Percentiles rank a stretch among this genome's conserved stretches.
phyloP scores from a whole-genome alignment of 1,284 basidiomycete genomes.

The Sanghuangporus sanghuang region DNA sequence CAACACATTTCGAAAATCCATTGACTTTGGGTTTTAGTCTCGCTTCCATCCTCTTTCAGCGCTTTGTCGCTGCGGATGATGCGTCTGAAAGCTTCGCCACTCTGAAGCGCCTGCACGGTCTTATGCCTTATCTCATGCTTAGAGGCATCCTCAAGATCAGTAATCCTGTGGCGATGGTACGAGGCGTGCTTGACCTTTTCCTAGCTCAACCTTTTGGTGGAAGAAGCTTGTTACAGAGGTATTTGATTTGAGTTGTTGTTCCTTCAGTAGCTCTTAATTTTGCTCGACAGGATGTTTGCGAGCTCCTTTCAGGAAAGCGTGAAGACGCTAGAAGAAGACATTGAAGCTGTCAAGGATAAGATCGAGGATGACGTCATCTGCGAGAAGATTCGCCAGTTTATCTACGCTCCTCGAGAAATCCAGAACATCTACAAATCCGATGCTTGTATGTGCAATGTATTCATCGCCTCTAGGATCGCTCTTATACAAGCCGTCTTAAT shows the following conservation, averaged over 20 bases:
- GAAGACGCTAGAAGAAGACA: conserved; percentile 78
- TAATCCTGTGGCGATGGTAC: conserved; percentile 96
- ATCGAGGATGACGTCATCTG: conserved; percentile 85
- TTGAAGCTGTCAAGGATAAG: conserved; percentile 81
- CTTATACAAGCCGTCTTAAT: background rate
- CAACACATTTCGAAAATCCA: conserved; percentile 22
- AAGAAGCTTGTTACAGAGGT: conserved; percentile 85
- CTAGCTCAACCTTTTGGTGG: conserved; percentile 97
- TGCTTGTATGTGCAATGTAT: conserved; percentile 46
- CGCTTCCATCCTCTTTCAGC: conserved; percentile 94
- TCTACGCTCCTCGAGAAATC: conserved; percentile 83
- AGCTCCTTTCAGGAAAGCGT: conserved; percentile 89
- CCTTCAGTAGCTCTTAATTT: conserved; percentile 1
- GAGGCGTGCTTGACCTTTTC: conserved; percentile 90
- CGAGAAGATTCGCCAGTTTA: conserved; percentile 83
- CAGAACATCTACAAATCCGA: conserved; percentile 79
- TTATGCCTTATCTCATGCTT: conserved; percentile 98
- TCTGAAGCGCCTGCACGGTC: conserved; percentile 89
- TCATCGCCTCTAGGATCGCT: background rate
- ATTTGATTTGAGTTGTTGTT: background rate
- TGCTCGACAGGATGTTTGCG: conserved; percentile 79
- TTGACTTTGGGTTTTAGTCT: conserved; percentile 41
- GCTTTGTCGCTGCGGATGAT: conserved; percentile 90
- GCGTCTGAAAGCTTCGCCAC: conserved; percentile 86
- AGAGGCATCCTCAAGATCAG: conserved; percentile 90